A percentile compares a stretch with the other conserved stretches of the same genome.
These are phyloP conservation scores for Yamadazyma spencermartinsiae DNA, from an alignment of 1,139 yeast species.

Conservation along the genomic window DNA sequence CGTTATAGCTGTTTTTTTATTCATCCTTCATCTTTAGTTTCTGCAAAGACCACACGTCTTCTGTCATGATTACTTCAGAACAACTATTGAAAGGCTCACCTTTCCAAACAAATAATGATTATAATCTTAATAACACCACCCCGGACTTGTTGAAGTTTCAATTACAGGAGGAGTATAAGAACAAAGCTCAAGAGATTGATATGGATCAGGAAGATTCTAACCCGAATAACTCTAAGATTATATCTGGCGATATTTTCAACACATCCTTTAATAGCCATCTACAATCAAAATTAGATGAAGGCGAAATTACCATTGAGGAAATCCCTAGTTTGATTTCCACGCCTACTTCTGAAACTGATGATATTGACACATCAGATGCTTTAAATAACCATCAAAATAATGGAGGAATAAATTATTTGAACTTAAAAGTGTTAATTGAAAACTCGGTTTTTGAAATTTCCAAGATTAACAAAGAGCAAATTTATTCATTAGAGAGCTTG, in stretches of 20 bases:
- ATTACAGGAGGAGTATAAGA: conserved; percentile 43
- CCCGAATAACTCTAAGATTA: conserved; percentile 13
- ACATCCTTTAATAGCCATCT: conserved; percentile 40
- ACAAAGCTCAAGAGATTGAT: conserved; percentile 25
- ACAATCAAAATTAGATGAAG: conserved; percentile 35
- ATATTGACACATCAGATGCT: conserved; percentile 10
- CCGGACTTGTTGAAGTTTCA: conserved; percentile 47
- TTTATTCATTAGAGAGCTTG: conserved; percentile 33
- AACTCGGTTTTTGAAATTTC: conserved; percentile 45
- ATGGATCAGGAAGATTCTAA: conserved; percentile 3
- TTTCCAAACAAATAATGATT: conserved; percentile 25
- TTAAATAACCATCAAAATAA: conserved; percentile 2
- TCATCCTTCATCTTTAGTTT: not conserved
- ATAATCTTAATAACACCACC: conserved; percentile 22
- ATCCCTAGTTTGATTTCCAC: conserved; percentile 23
- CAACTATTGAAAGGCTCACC: conserved; percentile 40
- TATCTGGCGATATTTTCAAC: conserved; percentile 24
- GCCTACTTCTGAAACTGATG: conserved; percentile 20
- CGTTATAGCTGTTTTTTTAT: not conserved
- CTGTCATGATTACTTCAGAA: conserved; percentile 35
- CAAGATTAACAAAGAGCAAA: conserved; percentile 36
- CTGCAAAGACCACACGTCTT: not conserved
- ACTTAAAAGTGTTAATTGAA: conserved; percentile 45
- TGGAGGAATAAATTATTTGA: conserved; percentile 30
- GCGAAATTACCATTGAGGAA: conserved; percentile 25